These are phyloP conservation scores for Nidula niveotomentosa DNA, from an alignment of 1,284 basidiomycete species.

Conservation along the genomic window DNA sequence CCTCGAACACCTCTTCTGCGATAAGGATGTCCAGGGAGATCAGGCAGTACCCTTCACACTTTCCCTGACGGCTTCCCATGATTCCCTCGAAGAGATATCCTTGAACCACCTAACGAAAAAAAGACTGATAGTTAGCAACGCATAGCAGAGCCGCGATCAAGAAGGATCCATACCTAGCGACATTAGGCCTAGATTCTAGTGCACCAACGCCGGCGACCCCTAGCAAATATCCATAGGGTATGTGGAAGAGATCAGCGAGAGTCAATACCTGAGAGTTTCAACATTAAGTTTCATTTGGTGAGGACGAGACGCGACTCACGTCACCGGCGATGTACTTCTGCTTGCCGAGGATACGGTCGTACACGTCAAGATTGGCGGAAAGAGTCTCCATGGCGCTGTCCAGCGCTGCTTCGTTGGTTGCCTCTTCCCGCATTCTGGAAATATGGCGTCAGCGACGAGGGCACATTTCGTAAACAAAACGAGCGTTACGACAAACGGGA, in stretches of 20 bases:
- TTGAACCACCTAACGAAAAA: slow-evolving; percentile 4
- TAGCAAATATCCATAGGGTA: slow-evolving; percentile 42
- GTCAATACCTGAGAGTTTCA: slow-evolving; percentile 38
- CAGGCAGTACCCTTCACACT: slow-evolving; percentile 12
- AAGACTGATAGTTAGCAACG: not conserved
- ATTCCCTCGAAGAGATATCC: slow-evolving; percentile 24
- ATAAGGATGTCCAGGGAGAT: no score
- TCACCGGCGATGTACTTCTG: slow-evolving; percentile 49
- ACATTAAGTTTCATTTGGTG: not conserved
- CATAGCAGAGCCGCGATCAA: not conserved
- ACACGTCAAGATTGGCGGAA: slow-evolving; percentile 38
- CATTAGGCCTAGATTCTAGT: slow-evolving; percentile 30
- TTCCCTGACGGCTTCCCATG: slow-evolving; percentile 35
- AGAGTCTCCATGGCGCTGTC: slow-evolving; percentile 29
- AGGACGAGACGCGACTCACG: slow-evolving; percentile 20
- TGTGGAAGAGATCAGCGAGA: slow-evolving; percentile 58
- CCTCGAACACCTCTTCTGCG: no score
- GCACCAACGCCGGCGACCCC: slow-evolving; percentile 22
- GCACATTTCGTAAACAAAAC: not conserved
- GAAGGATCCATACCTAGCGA: slow-evolving; percentile 25
- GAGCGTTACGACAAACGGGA: no score
- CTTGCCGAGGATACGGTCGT: slow-evolving; percentile 48
- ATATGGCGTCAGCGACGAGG: not conserved
- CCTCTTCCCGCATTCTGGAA: slow-evolving; percentile 17
- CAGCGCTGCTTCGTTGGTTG: slow-evolving; percentile 24